These are phyloP conservation scores for Aspergillaceae sp. DNA, from an alignment of 2,329 filamentous ascomycete species.

Conservation along the genomic window DNA sequence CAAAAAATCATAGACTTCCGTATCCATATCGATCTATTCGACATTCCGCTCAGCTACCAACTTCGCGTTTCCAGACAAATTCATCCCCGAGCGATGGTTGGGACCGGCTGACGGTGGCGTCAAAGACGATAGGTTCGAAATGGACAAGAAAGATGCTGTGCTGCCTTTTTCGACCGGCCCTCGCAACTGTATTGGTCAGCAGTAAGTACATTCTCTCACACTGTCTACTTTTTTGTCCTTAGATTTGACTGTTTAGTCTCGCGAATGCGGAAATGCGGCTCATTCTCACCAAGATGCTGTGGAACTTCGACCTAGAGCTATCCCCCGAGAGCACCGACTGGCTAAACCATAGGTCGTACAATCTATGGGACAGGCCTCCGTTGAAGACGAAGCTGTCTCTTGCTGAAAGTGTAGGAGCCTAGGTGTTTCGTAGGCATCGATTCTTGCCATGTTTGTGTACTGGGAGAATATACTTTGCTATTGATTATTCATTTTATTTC, in stretches of 20 bases:
- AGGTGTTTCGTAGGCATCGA: neutral
- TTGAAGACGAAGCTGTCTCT: conserved; percentile 23
- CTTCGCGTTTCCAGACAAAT: conserved; percentile 15
- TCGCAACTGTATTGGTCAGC: conserved; percentile 20
- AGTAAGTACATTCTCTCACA: neutral
- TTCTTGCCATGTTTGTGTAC: no score
- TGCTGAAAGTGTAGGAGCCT: neutral
- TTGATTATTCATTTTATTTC: no score
- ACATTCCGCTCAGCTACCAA: conserved; percentile 5
- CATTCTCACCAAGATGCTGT: conserved; percentile 30
- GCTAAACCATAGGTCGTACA: conserved; percentile 24
- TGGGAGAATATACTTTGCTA: no score
- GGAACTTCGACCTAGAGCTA: conserved; percentile 32
- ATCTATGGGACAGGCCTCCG: conserved; percentile 30
- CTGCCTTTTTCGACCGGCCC: conserved; percentile 25
- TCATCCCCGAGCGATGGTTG: conserved; percentile 26
- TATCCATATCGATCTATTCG: conserved; percentile 3
- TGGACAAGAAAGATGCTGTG: conserved; percentile 24
- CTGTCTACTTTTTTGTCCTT: no score
- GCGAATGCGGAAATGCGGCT: conserved; percentile 33
- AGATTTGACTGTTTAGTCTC: conserved; percentile 12
- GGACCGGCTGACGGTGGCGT: neutral
- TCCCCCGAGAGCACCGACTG: conserved; percentile 17
- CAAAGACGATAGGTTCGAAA: conserved; percentile 8
- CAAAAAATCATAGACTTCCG: conserved; percentile 1